phyloP scores from a whole-genome alignment of 1,139 yeast genomes.

The Protomyces lactucae-debilis region DNA sequence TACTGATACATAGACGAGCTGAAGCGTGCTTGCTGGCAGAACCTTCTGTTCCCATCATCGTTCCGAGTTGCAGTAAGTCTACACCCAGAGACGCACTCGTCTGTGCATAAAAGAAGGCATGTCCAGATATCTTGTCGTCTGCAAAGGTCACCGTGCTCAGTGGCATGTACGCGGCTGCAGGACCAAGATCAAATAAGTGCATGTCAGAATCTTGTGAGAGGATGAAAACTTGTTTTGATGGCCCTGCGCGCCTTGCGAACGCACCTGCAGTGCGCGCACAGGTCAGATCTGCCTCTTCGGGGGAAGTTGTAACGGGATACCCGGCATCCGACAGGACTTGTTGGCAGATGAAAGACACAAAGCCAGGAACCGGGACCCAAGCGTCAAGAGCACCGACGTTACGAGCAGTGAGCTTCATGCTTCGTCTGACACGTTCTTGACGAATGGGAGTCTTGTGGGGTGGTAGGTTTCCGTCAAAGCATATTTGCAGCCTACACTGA shows the following conservation, averaged over 20 bases:
- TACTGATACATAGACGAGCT: not conserved
- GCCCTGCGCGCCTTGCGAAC: not conserved
- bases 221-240: not conserved
- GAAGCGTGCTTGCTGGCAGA: not conserved
- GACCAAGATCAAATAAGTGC: not conserved
- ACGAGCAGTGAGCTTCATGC: not conserved
- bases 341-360: not conserved
- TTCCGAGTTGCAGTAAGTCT: not conserved
- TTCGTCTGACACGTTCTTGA: not conserved
- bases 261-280: not conserved
- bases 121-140: not conserved
- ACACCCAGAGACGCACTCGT: not conserved
- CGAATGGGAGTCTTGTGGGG: not conserved
- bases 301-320: not conserved
- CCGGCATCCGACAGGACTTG: not conserved
- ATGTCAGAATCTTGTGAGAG: not conserved
- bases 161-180: not conserved
- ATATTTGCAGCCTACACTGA: not conserved
- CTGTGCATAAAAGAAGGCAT: not conserved
- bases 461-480: not conserved
- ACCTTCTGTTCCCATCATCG: not conserved
- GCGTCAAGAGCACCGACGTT: not conserved
- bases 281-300: not conserved
- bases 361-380: not conserved
- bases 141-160: not conserved